Evolutionary conservation across 208 protist species (phyloP).

Genomic region (Acanthamoeba royreba): DNA sequence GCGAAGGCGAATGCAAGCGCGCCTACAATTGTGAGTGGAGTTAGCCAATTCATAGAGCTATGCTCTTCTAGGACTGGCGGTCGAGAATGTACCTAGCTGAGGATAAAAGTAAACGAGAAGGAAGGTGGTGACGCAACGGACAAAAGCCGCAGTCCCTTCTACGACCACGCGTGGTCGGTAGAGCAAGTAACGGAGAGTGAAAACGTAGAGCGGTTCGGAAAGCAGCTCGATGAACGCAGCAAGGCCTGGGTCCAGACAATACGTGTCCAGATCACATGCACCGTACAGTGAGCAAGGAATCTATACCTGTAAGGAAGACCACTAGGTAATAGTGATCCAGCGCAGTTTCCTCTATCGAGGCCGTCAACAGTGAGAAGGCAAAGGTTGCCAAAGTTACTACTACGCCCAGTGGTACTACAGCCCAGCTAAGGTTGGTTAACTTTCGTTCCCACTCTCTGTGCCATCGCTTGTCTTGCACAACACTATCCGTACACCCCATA

Average conservation of each 20-base stretch:
- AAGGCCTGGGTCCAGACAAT: neutral
- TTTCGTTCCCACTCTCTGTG: neutral
- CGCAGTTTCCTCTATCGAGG: neutral
- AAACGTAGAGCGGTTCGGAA: slow-evolving; percentile 5
- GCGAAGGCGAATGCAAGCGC: neutral
- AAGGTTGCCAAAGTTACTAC: neutral
- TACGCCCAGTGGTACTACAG: neutral
- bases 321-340: neutral
- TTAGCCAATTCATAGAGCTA: no score
- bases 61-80: no score
- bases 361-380: neutral
- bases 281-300: neutral
- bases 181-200: neutral
- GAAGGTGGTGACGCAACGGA: slow-evolving; percentile 3
- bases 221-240: slow-evolving; percentile 26
- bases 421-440: neutral
- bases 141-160: neutral
- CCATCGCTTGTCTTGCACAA: neutral
- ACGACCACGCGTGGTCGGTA: neutral
- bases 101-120: neutral
- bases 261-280: neutral
- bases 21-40: neutral
- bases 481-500: neutral
- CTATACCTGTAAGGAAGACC: neutral
- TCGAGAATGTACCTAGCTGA: neutral